phyloP scores from a whole-genome alignment of 192 early-diverging fungal species.

The Backusella macrospora region DNA sequence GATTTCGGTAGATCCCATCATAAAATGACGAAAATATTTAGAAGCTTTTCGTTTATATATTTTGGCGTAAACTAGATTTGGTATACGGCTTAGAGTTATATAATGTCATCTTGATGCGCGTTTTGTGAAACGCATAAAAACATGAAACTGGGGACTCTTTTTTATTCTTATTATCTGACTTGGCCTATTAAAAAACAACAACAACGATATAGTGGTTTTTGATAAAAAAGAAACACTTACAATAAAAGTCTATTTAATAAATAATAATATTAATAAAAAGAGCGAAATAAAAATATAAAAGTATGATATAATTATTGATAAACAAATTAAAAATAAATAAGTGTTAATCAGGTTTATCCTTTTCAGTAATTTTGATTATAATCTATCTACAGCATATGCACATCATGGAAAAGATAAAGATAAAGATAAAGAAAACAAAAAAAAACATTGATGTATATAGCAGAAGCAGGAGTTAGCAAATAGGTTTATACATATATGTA shows the following conservation, averaged over 20 bases:
- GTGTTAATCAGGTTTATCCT: background rate
- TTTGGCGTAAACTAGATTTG: background rate
- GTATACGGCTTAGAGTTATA: background rate
- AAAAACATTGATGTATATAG: background rate
- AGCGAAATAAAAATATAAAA: too few relatives aligned
- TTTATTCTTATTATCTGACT: too few relatives aligned
- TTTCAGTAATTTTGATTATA: slow-evolving; percentile 1
- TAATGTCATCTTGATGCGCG: background rate
- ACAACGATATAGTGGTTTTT: too few relatives aligned
- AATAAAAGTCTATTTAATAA: too few relatives aligned
- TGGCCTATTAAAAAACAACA: too few relatives aligned
- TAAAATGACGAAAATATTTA: slow-evolving; percentile 7
- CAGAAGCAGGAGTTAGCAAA: background rate
- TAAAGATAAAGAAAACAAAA: background rate
- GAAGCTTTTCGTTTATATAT: background rate
- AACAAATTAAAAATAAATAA: too few relatives aligned
- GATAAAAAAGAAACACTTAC: too few relatives aligned
- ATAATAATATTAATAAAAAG: too few relatives aligned
- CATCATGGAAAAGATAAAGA: background rate
- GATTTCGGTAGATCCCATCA: background rate
- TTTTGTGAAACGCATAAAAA: background rate
- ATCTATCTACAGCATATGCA: background rate
- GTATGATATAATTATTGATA: too few relatives aligned
- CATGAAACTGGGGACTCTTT: too few relatives aligned
- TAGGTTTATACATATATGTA: background rate